Percentiles rank a stretch among this genome's conserved stretches.
Evolutionary conservation across 192 early-diverging fungal genomes (phyloP).

Genomic region (Coemansia sp.): DNA sequence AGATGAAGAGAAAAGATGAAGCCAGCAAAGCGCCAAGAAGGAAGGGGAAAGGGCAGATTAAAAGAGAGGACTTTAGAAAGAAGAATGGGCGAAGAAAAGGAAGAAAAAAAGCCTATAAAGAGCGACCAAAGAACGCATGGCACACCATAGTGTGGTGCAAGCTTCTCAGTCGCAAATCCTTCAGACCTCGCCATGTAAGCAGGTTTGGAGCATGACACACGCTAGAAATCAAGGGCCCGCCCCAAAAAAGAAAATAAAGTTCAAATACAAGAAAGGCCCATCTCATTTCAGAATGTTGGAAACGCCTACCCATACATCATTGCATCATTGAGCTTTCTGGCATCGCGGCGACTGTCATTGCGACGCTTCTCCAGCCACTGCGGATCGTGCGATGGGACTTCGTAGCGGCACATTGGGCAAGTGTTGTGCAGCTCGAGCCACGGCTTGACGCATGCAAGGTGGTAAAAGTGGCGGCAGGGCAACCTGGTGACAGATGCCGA

Average conservation of each 20-base stretch:
- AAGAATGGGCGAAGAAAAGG: not conserved
- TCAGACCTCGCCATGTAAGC: no score
- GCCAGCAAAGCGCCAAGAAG: not conserved
- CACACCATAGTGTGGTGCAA: no score
- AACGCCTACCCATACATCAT: constrained; percentile 48
- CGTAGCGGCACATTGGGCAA: constrained; percentile 47
- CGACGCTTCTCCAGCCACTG: constrained; percentile 47
- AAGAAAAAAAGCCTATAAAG: not conserved
- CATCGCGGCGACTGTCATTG: constrained; percentile 21
- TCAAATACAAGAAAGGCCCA: no score
- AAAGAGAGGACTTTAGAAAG: constrained; percentile 5
- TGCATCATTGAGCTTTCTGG: constrained; percentile 29
- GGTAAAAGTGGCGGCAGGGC: constrained; percentile 43
- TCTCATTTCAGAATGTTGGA: no score
- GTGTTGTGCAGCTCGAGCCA: constrained; percentile 56
- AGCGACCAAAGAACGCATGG: not conserved
- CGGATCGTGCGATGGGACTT: constrained; percentile 49
- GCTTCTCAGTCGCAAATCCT: no score
- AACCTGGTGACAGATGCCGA: constrained; percentile 18
- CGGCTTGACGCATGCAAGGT: constrained; percentile 36
- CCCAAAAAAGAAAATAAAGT: no score
- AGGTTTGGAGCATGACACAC: no score
- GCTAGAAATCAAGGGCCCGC: no score
- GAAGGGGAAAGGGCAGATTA: not conserved
- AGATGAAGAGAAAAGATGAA: not conserved